Conservation (phyloP, 2,329 filamentous ascomycete species). For the Claviceps sp. region DNA sequence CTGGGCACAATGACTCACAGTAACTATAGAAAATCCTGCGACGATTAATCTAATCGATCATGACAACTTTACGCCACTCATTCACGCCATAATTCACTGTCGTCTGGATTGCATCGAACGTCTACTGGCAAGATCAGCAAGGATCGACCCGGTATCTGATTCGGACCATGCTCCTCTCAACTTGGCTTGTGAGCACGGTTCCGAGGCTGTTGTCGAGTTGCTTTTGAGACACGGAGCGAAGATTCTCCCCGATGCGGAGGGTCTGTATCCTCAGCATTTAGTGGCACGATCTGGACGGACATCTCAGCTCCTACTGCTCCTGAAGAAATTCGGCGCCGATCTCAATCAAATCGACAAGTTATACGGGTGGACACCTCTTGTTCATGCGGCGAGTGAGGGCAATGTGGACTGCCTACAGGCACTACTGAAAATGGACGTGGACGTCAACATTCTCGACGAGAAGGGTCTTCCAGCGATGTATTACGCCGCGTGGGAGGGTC, state of each 20-base stretch:
- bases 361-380: slow-evolving; percentile 93
- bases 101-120: slow-evolving; percentile 68
- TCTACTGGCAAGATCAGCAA: slow-evolving; percentile 64
- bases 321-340: slow-evolving; percentile 78
- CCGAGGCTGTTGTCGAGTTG: slow-evolving; percentile 69
- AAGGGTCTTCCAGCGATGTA: slow-evolving; percentile 93
- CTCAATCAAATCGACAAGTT: slow-evolving; percentile 88
- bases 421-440: slow-evolving; percentile 64
- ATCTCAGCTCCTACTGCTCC: slow-evolving; percentile 62
- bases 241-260: slow-evolving; percentile 89
- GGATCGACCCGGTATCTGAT: slow-evolving; percentile 73
- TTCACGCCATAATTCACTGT: slow-evolving; percentile 86
- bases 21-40: slow-evolving; percentile 44
- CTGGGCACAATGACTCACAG: background rate
- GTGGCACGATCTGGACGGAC: slow-evolving; percentile 81
- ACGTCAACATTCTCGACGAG: slow-evolving; percentile 73
- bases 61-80: slow-evolving; percentile 92
- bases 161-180: slow-evolving; percentile 91
- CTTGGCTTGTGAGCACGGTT: slow-evolving; percentile 86
- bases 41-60: slow-evolving; percentile 86
- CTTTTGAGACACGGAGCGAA: slow-evolving; percentile 67
- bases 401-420: slow-evolving; percentile 79
- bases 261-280: slow-evolving; percentile 90
- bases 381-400: slow-evolving; percentile 92
- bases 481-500: slow-evolving; percentile 96